These are phyloP conservation scores for Tulasnella sp. DNA, from an alignment of 768 basidiomycete genomes.

Conservation along the genomic window DNA sequence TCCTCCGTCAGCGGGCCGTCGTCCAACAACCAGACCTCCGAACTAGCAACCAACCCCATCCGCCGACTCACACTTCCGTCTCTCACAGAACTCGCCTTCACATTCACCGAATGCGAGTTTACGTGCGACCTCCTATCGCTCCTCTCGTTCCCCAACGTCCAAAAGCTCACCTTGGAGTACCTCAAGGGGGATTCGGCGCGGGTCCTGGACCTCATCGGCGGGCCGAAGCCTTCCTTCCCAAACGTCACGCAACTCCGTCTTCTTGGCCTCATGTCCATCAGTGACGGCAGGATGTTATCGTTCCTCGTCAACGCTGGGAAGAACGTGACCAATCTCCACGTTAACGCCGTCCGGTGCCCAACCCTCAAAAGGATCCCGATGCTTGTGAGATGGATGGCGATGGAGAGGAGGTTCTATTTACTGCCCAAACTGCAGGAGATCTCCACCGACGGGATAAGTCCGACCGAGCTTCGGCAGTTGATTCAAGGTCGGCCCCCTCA, in stretches of 20 bases:
- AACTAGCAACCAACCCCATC: not conserved
- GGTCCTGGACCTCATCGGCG: constrained; percentile 15
- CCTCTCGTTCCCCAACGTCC: constrained; percentile 13
- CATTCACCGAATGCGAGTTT: constrained; percentile 19
- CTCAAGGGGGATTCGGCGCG: constrained; percentile 21
- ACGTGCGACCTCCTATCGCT: constrained; percentile 19
- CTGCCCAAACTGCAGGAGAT: constrained; percentile 18
- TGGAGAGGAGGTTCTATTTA: constrained; percentile 8
- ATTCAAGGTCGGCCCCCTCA: constrained; percentile 13
- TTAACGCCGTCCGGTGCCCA: constrained; percentile 22
- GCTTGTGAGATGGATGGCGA: constrained; percentile 19
- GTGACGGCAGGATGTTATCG: not conserved
- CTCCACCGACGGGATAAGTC: constrained; percentile 10
- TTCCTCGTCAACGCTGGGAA: constrained; percentile 9
- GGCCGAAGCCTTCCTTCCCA: constrained; percentile 15
- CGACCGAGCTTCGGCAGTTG: constrained; percentile 19
- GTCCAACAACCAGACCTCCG: not conserved
- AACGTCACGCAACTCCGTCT: constrained; percentile 17
- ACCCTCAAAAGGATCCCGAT: constrained; percentile 20
- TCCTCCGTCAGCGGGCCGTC: constrained; percentile 6
- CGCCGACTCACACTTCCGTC: constrained; percentile 3
- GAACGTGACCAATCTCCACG: constrained; percentile 14
- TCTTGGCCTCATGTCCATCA: constrained; percentile 21
- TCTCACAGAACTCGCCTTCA: constrained; percentile 13
- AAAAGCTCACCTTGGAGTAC: constrained; percentile 25